A percentile compares a stretch with the other conserved stretches of the same genome.
Conservation (phyloP, 805 yeast species). For the Candida nemodendra region DNA sequence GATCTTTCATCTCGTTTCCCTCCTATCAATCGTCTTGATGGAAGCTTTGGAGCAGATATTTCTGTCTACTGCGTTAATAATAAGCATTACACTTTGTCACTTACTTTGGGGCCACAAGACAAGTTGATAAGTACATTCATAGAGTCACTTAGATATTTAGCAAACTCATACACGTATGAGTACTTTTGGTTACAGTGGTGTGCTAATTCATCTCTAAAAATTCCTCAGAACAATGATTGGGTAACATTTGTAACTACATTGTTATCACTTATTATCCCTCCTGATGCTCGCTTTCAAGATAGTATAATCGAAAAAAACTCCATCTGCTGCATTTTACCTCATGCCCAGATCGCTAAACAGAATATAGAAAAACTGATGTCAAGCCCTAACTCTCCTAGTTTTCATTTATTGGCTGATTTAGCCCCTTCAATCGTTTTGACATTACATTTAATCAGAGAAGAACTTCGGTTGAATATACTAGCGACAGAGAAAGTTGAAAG, state of each 20-base stretch:
- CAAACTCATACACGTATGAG: conserved; percentile 58
- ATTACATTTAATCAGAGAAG: conserved; percentile 78
- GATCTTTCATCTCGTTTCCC: conserved; percentile 24
- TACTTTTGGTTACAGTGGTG: conserved; percentile 66
- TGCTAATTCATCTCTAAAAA: conserved; percentile 43
- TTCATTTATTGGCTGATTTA: conserved; percentile 48
- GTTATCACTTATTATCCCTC: conserved; percentile 50
- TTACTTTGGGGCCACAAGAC: conserved; percentile 46
- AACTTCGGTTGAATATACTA: conserved; percentile 56
- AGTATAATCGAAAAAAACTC: conserved; percentile 17
- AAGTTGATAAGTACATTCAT: conserved; percentile 45
- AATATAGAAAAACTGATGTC: conserved; percentile 14
- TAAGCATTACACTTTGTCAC: conserved; percentile 30
- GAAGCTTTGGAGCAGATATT: conserved; percentile 23
- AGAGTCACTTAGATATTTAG: conserved; percentile 48
- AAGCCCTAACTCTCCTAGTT: conserved; percentile 12
- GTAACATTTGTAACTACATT: conserved; percentile 52
- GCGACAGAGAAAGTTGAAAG: conserved; percentile 34
- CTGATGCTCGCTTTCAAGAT: conserved; percentile 29
- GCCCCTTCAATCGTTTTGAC: conserved; percentile 64
- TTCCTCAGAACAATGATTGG: conserved; percentile 53
- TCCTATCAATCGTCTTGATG: conserved; percentile 23
- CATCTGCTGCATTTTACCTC: conserved; percentile 27
- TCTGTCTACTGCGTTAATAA: conserved; percentile 21
- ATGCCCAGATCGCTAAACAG: conserved; percentile 19